Evolutionary conservation across 305 asterid genomes (phyloP).

Genomic region (Fraxinus floribunda): DNA sequence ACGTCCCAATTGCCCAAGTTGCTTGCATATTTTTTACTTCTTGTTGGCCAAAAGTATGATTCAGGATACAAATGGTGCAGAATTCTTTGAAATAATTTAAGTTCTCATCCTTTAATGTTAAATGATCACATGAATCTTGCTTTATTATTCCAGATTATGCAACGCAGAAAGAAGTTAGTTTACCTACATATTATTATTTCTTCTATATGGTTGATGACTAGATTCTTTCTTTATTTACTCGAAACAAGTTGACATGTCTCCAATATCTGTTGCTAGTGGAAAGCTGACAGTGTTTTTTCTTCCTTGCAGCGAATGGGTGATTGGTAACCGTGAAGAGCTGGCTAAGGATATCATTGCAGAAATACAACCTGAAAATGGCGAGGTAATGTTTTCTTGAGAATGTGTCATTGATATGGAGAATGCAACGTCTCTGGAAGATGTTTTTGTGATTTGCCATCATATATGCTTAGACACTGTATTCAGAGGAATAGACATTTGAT

Average conservation of each 20-base stretch:
- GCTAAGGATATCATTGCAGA: slow-evolving; percentile 83
- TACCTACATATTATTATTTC: background rate
- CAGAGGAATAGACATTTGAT: slow-evolving; percentile 14
- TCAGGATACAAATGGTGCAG: background rate
- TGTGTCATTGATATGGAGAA: background rate
- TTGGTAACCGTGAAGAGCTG: slow-evolving; percentile 94
- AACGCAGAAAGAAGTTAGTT: background rate
- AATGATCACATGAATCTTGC: background rate
- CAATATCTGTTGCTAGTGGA: background rate
- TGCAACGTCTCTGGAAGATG: slow-evolving; percentile 2
- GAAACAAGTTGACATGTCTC: background rate
- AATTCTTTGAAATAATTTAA: background rate
- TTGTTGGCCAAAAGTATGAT: background rate
- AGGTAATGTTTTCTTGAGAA: slow-evolving; percentile 60
- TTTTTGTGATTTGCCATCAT: background rate
- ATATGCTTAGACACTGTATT: background rate
- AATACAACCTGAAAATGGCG: slow-evolving; percentile 91
- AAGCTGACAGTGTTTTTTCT: slow-evolving; percentile 3
- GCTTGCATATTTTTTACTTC: background rate
- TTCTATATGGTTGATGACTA: background rate
- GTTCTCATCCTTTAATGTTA: background rate
- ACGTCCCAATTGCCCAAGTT: background rate
- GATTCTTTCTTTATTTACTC: background rate
- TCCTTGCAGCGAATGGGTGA: slow-evolving; percentile 91
- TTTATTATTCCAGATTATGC: background rate